Conservation (phyloP, 2,329 filamentous ascomycete species). For the Ambrosiella cleistominuta region DNA sequence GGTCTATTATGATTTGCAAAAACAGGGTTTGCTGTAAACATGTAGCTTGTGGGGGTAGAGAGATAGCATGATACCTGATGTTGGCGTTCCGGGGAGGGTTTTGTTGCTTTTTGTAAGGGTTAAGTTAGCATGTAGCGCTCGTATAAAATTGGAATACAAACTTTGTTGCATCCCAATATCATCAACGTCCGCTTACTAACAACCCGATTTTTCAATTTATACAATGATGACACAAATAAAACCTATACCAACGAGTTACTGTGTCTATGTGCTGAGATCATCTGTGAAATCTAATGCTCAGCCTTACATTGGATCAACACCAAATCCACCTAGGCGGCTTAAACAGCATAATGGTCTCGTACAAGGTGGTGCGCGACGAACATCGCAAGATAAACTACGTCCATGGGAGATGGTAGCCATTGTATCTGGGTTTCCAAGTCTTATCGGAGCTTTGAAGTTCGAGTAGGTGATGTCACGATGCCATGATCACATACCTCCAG, state of each 20-base stretch:
- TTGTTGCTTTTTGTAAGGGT: slow-evolving; percentile 6
- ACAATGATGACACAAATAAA: slow-evolving; percentile 27
- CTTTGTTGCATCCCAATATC: not conserved
- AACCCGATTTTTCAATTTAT: not conserved
- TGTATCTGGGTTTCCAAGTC: slow-evolving; percentile 76
- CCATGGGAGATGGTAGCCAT: slow-evolving; percentile 87
- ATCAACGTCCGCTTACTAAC: not conserved
- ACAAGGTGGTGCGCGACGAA: slow-evolving; percentile 66
- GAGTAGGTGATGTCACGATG: slow-evolving; percentile 41
- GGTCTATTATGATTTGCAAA: slow-evolving; percentile 88
- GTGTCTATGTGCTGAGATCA: slow-evolving; percentile 81
- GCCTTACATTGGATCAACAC: slow-evolving; percentile 83
- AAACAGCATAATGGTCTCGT: slow-evolving; percentile 79
- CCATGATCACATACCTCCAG: not conserved
- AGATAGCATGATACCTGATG: not conserved
- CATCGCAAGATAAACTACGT: slow-evolving; percentile 46
- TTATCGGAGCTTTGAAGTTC: slow-evolving; percentile 78
- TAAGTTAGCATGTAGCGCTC: not conserved
- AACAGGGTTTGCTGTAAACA: slow-evolving; percentile 62
- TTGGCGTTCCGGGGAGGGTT: slow-evolving; percentile 2
- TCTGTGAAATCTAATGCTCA: slow-evolving; percentile 42
- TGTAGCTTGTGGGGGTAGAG: not conserved
- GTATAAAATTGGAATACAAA: not conserved
- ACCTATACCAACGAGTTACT: slow-evolving; percentile 75
- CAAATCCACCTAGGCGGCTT: slow-evolving; percentile 67